These are phyloP conservation scores for Tuber brumale DNA, from an alignment of 495 filamentous ascomycete genomes.

Conservation along the genomic window DNA sequence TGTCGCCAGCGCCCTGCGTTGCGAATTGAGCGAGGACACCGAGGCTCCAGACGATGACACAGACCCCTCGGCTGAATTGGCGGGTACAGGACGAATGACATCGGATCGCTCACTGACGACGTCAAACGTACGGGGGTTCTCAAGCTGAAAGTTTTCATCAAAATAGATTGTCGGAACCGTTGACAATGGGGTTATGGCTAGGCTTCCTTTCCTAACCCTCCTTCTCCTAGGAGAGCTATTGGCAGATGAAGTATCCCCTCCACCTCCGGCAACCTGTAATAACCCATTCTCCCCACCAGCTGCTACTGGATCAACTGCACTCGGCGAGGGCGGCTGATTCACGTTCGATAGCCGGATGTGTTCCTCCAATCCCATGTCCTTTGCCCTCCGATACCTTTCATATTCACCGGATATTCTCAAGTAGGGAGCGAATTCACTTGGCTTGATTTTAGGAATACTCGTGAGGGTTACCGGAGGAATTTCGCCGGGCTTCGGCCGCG, in stretches of 20 bases:
- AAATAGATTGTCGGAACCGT: conserved; percentile 93
- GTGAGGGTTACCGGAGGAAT: conserved; percentile 92
- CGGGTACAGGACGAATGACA: conserved; percentile 62
- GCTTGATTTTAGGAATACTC: conserved; percentile 76
- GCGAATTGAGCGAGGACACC: conserved; percentile 35
- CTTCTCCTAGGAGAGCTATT: conserved; percentile 20
- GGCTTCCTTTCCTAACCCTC: conserved; percentile 25
- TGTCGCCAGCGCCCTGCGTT: conserved; percentile 83
- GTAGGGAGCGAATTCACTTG: conserved; percentile 73
- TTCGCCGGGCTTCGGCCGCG: conserved; percentile 76
- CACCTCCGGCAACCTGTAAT: conserved; percentile 17
- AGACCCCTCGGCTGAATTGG: conserved; percentile 48
- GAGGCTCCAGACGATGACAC: conserved; percentile 21
- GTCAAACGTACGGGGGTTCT: conserved; percentile 95
- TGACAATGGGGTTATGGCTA: conserved; percentile 63
- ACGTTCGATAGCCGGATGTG: conserved; percentile 32
- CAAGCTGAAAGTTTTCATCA: conserved; percentile 88
- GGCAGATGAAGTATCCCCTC: conserved; percentile 12
- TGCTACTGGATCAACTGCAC: conserved; percentile 24
- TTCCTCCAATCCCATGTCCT: conserved; percentile 41
- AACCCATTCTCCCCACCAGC: conserved; percentile 17
- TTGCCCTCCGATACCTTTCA: conserved; percentile 41
- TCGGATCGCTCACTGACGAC: conserved; percentile 94
- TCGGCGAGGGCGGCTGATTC: conserved; percentile 32
- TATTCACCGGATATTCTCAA: conserved; percentile 49